Percentiles rank a stretch among this genome's conserved stretches.
Conservation (phyloP, 768 basidiomycete genomes). For the Neoboletus subvelutipes region DNA sequence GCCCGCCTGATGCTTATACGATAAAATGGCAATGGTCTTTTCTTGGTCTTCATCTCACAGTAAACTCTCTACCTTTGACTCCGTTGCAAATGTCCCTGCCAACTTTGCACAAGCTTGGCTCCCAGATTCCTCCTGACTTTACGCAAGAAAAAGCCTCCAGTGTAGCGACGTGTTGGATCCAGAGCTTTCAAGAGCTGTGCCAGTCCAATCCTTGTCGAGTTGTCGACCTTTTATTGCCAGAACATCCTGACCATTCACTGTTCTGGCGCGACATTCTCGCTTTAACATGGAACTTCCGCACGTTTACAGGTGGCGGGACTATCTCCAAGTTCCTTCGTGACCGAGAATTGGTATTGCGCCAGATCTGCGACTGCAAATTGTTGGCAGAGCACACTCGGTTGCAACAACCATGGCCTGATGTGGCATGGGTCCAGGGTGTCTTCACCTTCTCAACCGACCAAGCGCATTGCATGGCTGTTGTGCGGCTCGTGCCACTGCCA, state of each 20-base stretch:
- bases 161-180: background rate
- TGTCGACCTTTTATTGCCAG: background rate
- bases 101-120: background rate
- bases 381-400: background rate
- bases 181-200: constrained; percentile 2
- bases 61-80: too few species aligned
- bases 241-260: background rate
- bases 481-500: constrained; percentile 39
- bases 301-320: constrained; percentile 37
- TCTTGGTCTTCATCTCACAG: background rate
- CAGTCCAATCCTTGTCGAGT: background rate
- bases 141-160: background rate
- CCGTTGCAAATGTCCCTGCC: background rate
- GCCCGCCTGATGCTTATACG: too few species aligned
- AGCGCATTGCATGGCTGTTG: constrained; percentile 3
- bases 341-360: constrained; percentile 26
- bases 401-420: constrained; percentile 46
- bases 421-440: constrained; percentile 42
- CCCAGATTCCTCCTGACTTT: background rate
- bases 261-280: constrained; percentile 20
- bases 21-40: background rate
- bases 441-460: constrained; percentile 4
- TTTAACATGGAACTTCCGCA: constrained; percentile 53
- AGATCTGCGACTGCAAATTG: constrained; percentile 2
- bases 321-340: constrained; percentile 36